phyloP scores from a whole-genome alignment of 805 yeast genomes.

The Saccharomycodes ludwigii region DNA sequence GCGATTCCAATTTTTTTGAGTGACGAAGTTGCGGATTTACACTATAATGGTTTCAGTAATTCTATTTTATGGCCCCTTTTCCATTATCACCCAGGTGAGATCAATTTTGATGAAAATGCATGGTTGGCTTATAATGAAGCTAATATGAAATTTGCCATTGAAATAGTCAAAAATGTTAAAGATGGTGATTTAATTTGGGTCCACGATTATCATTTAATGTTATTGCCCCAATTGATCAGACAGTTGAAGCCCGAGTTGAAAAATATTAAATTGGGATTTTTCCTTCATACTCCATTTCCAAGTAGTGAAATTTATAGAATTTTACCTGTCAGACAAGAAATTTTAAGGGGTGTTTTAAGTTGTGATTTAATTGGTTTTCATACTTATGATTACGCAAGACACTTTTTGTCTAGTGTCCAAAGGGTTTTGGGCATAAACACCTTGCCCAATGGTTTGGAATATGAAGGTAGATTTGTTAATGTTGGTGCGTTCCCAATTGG shows the following conservation, averaged over 20 bases:
- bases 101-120: slow-evolving; percentile 93
- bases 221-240: slow-evolving; percentile 80
- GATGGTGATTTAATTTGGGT: slow-evolving; percentile 94
- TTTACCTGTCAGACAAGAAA: slow-evolving; percentile 88
- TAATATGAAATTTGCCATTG: slow-evolving; percentile 67
- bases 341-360: slow-evolving; percentile 79
- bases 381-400: slow-evolving; percentile 97
- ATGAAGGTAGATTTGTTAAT: slow-evolving; percentile 58
- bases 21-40: slow-evolving; percentile 88
- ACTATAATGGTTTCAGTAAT: slow-evolving; percentile 92
- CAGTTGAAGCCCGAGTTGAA: slow-evolving; percentile 28
- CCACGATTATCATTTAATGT: slow-evolving; percentile 95
- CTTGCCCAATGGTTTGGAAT: slow-evolving; percentile 82
- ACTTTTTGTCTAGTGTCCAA: slow-evolving; percentile 81
- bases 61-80: slow-evolving; percentile 95
- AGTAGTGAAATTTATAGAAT: slow-evolving; percentile 93
- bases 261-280: slow-evolving; percentile 77
- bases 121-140: slow-evolving; percentile 98
- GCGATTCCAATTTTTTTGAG: slow-evolving; percentile 83
- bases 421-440: slow-evolving; percentile 74
- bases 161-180: slow-evolving; percentile 52
- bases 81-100: slow-evolving; percentile 98
- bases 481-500: slow-evolving; percentile 99
- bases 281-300: slow-evolving; percentile 96
- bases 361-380: slow-evolving; percentile 96